Conservation (phyloP, 2,329 filamentous ascomycete species). For the Mycosphaerella sp. region DNA sequence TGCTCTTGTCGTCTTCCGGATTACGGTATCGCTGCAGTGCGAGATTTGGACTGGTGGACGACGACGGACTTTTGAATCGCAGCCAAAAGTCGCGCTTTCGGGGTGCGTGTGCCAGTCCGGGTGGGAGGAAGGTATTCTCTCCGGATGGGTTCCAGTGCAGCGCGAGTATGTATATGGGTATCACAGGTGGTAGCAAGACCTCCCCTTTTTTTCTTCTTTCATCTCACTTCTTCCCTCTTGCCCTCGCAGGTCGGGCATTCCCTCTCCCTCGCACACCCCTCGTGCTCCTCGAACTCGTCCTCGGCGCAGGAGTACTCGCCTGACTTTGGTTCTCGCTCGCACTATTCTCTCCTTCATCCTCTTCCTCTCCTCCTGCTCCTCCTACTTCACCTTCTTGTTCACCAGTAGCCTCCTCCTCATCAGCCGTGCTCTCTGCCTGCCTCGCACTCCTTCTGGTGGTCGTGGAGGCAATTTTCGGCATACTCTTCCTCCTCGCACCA, state of each 20-base stretch:
- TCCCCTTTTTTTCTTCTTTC: not conserved
- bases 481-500: conserved; percentile 14
- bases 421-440: conserved; percentile 26
- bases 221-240: not conserved
- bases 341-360: conserved; percentile 21
- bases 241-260: not conserved
- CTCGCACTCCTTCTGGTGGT: conserved; percentile 24
- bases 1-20: no score
- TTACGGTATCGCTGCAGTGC: no score
- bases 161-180: no score
- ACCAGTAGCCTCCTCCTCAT: conserved; percentile 23
- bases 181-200: no score
- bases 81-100: no score
- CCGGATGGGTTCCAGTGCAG: no score
- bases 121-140: no score
- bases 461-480: conserved; percentile 12
- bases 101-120: no score
- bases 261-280: conserved; percentile 8
- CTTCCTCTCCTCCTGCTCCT: conserved; percentile 22
- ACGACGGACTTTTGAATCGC: no score
- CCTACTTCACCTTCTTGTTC: conserved; percentile 18
- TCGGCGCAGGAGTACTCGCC: conserved; percentile 14
- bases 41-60: no score
- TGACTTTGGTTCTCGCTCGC: conserved; percentile 20
- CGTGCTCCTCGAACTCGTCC: conserved; percentile 8